Evolutionary conservation across 2,329 filamentous ascomycete species (phyloP).

Genomic region (Teratosphaeriaceae sp.): DNA sequence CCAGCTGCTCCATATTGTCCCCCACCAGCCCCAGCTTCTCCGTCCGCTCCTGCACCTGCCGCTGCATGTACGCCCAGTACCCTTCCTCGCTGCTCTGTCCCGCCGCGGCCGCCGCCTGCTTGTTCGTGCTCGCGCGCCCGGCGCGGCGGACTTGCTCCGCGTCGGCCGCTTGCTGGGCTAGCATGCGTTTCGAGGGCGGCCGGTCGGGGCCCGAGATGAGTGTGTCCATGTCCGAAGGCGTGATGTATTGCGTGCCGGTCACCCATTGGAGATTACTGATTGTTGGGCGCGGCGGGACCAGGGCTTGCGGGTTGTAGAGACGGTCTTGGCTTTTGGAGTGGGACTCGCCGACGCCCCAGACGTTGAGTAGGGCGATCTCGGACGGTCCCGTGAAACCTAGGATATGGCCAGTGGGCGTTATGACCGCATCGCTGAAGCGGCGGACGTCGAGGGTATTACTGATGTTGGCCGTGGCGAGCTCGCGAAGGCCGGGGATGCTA

Average conservation of each 20-base stretch:
- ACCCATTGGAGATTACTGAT: slow-evolving; percentile 98
- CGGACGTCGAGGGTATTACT: slow-evolving; percentile 64
- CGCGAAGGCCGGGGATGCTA: slow-evolving; percentile 80
- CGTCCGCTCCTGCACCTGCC: slow-evolving; percentile 84
- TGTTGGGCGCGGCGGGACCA: slow-evolving; percentile 73
- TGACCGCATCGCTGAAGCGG: slow-evolving; percentile 61
- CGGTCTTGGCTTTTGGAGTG: slow-evolving; percentile 57
- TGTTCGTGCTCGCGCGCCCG: slow-evolving; percentile 30
- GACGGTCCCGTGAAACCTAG: slow-evolving; percentile 85
- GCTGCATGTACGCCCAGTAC: slow-evolving; percentile 71
- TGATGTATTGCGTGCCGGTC: slow-evolving; percentile 85
- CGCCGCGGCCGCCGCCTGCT: slow-evolving; percentile 24
- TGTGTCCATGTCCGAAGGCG: slow-evolving; percentile 78
- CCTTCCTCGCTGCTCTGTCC: slow-evolving; percentile 47
- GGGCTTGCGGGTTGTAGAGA: slow-evolving; percentile 69
- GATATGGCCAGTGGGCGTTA: slow-evolving; percentile 73
- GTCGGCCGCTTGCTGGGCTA: slow-evolving; percentile 71
- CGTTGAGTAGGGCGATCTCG: slow-evolving; percentile 73
- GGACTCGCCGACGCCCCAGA: slow-evolving; percentile 69
- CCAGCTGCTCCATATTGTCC: slow-evolving; percentile 76
- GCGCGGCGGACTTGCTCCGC: slow-evolving; percentile 49
- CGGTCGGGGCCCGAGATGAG: slow-evolving; percentile 84
- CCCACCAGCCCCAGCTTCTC: slow-evolving; percentile 78
- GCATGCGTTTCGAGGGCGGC: slow-evolving; percentile 81
- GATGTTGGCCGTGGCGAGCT: slow-evolving; percentile 64